Evolutionary conservation across 306 rosid genomes (phyloP).

Genomic region (Medicago arabica): DNA sequence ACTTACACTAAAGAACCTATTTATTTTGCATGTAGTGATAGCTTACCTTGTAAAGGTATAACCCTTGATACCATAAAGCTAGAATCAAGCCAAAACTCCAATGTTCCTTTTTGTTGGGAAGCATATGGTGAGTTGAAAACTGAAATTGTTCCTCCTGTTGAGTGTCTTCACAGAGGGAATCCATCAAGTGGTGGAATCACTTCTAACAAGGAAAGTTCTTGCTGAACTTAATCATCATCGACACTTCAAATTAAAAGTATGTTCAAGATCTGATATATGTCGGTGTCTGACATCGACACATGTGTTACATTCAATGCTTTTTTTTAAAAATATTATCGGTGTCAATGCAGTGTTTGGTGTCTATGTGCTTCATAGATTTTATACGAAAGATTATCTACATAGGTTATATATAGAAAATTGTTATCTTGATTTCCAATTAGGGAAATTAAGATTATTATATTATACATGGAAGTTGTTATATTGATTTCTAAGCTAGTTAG

Average conservation of each 20-base stretch:
- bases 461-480: background rate
- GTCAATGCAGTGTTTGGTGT: background rate
- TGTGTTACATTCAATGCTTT: background rate
- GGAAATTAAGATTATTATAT: slow-evolving; percentile 2
- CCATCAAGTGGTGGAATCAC: slow-evolving; percentile 42
- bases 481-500: slow-evolving; percentile 9
- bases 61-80: slow-evolving; percentile 70
- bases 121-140: slow-evolving; percentile 76
- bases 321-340: background rate
- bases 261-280: too few species aligned
- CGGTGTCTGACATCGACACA: background rate
- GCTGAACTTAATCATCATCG: slow-evolving; percentile 33
- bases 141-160: slow-evolving; percentile 57
- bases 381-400: background rate
- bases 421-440: background rate
- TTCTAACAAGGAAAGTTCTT: slow-evolving; percentile 47
- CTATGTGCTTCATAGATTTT: background rate
- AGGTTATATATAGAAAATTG: background rate
- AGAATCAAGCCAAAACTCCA: slow-evolving; percentile 39
- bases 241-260: background rate
- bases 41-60: slow-evolving; percentile 65
- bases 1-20: slow-evolving; percentile 63
- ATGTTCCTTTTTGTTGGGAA: slow-evolving; percentile 76
- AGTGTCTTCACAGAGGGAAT: slow-evolving; percentile 60
- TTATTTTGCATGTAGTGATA: slow-evolving; percentile 84